Evolutionary conservation across 768 basidiomycete genomes (phyloP).

Genomic region (Leccinum imitatum): DNA sequence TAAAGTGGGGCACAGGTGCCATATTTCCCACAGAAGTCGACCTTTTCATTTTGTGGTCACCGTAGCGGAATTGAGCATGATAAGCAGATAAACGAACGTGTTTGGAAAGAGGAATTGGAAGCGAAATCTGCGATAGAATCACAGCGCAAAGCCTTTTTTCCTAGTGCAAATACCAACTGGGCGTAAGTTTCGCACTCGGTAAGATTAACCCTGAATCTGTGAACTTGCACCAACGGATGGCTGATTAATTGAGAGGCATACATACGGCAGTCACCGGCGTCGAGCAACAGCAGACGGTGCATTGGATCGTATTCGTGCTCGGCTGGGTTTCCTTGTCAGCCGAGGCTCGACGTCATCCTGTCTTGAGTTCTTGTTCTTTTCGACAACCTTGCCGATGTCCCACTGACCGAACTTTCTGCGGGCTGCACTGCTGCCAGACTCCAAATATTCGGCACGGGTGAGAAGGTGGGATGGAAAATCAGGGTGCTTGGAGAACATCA

Average conservation of each 20-base stretch:
- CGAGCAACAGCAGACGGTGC: slow-evolving; percentile 20
- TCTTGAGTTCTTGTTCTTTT: slow-evolving; percentile 24
- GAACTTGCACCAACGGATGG: slow-evolving; percentile 6
- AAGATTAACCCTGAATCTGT: slow-evolving; percentile 23
- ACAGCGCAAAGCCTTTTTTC: background rate
- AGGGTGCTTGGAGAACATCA: slow-evolving; percentile 53
- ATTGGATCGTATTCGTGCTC: slow-evolving; percentile 24
- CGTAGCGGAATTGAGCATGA: slow-evolving; percentile 15
- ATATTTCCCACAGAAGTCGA: slow-evolving; percentile 22
- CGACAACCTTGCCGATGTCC: slow-evolving; percentile 36
- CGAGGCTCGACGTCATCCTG: slow-evolving; percentile 28
- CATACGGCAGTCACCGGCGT: slow-evolving; percentile 27
- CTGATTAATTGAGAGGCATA: slow-evolving; percentile 3
- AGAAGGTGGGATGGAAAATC: slow-evolving; percentile 55
- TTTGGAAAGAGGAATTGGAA: slow-evolving; percentile 7
- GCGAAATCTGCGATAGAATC: slow-evolving; percentile 8
- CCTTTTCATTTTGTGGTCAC: slow-evolving; percentile 28
- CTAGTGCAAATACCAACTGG: background rate
- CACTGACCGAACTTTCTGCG: slow-evolving; percentile 73
- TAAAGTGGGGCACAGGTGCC: slow-evolving; percentile 23
- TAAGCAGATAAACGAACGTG: slow-evolving; percentile 16
- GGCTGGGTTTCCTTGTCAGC: slow-evolving; percentile 28
- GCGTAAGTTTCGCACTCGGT: slow-evolving; percentile 5
- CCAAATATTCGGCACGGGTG: slow-evolving; percentile 81
- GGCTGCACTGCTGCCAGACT: slow-evolving; percentile 74